A percentile compares a stretch with the other conserved stretches of the same genome.
These are phyloP conservation scores for Physcia stellaris DNA, from an alignment of 495 filamentous ascomycete species.

Conservation along the genomic window DNA sequence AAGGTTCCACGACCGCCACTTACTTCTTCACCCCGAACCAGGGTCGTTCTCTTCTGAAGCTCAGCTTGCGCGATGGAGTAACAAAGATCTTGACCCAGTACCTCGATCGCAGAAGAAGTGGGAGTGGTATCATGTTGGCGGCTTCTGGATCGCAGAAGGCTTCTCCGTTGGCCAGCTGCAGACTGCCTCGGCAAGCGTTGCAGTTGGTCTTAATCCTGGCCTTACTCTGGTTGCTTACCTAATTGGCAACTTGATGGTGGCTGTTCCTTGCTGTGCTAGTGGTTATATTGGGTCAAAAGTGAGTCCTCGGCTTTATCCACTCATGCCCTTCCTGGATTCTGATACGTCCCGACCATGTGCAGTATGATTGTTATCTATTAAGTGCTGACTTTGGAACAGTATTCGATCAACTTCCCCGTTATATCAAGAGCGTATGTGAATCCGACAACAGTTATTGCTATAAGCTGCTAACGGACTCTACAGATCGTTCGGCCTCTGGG, in stretches of 20 bases:
- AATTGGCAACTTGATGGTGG: slow-evolving; percentile 5
- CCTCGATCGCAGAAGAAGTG: slow-evolving; percentile 12
- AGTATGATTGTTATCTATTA: not conserved
- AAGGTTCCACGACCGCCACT: too few relatives aligned
- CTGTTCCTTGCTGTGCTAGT: slow-evolving; percentile 18
- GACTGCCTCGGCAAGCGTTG: slow-evolving; percentile 6
- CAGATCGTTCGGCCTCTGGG: too few relatives aligned
- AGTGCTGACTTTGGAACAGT: not conserved
- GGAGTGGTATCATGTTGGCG: slow-evolving; percentile 17
- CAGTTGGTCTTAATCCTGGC: slow-evolving; percentile 7
- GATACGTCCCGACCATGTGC: too few relatives aligned
- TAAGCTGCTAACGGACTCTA: too few relatives aligned
- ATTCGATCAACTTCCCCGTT: slow-evolving; percentile 6
- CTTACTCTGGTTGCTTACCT: slow-evolving; percentile 3
- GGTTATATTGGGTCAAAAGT: slow-evolving; percentile 25
- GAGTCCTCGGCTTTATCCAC: too few relatives aligned
- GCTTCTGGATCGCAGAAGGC: slow-evolving; percentile 21
- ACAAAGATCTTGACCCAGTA: slow-evolving; percentile 16
- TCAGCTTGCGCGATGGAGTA: slow-evolving; percentile 6
- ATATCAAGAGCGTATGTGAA: slow-evolving; percentile 10
- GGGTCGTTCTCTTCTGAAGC: too few relatives aligned
- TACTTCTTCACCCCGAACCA: too few relatives aligned
- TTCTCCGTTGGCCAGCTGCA: slow-evolving; percentile 10
- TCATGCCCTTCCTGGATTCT: not conserved
- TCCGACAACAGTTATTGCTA: too few relatives aligned